These are phyloP conservation scores for Dothistroma septosporum DNA, from an alignment of 2,329 filamentous ascomycete genomes.

Conservation along the genomic window DNA sequence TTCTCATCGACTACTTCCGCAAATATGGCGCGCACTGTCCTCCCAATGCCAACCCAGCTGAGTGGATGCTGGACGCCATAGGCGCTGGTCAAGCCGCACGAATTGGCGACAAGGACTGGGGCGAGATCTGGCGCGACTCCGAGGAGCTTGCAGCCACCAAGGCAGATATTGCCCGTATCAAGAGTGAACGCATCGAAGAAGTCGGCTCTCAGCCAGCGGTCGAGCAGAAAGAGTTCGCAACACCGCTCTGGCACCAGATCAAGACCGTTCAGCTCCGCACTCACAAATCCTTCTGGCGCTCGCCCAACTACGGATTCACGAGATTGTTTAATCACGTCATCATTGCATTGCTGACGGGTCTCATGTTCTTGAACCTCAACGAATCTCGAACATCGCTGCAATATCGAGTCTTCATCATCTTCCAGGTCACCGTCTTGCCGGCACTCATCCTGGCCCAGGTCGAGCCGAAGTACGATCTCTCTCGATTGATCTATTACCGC, in stretches of 20 bases:
- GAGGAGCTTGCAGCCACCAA: slow-evolving; percentile 66
- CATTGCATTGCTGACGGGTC: slow-evolving; percentile 72
- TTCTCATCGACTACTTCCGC: slow-evolving; percentile 58
- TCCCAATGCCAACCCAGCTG: slow-evolving; percentile 65
- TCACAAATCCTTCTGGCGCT: slow-evolving; percentile 77
- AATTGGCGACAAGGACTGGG: slow-evolving; percentile 73
- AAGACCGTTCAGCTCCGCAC: slow-evolving; percentile 68
- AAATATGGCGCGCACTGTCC: slow-evolving; percentile 51
- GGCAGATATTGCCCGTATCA: slow-evolving; percentile 63
- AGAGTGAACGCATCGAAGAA: slow-evolving; percentile 53
- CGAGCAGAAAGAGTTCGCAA: slow-evolving; percentile 73
- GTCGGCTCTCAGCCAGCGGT: slow-evolving; percentile 43
- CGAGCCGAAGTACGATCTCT: slow-evolving; percentile 77
- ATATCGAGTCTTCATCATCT: slow-evolving; percentile 83
- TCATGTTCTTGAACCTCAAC: slow-evolving; percentile 75
- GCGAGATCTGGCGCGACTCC: slow-evolving; percentile 71
- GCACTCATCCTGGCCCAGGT: slow-evolving; percentile 80
- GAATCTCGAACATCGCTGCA: slow-evolving; percentile 72
- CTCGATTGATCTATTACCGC: slow-evolving; percentile 77
- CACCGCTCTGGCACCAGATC: slow-evolving; percentile 73
- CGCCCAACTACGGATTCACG: slow-evolving; percentile 84
- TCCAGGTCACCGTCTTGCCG: slow-evolving; percentile 80
- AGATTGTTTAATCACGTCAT: slow-evolving; percentile 78
- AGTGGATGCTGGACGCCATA: slow-evolving; percentile 84
- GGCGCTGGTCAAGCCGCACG: slow-evolving; percentile 70